phyloP scores from a whole-genome alignment of 2,329 filamentous ascomycete species.

The Neofusicoccum ribis region DNA sequence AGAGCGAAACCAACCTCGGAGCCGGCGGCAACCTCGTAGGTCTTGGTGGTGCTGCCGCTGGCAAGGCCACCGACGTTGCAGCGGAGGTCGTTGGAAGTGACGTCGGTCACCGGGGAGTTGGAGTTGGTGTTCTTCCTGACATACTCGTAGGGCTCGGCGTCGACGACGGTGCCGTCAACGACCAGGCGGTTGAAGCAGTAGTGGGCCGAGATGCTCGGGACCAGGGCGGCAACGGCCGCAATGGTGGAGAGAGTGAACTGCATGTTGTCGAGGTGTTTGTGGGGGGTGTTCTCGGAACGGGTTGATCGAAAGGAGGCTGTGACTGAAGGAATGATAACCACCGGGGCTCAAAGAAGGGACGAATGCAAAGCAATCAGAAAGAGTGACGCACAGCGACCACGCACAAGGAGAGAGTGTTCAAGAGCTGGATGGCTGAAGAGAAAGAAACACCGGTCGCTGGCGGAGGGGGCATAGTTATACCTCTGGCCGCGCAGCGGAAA shows the following conservation, averaged over 20 bases:
- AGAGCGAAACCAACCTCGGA: conserved; percentile 48
- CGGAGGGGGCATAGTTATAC: conserved; percentile 3
- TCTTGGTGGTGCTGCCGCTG: conserved; percentile 34
- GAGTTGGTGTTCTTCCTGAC: conserved; percentile 29
- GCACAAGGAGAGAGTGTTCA: neutral
- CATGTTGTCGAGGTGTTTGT: conserved; percentile 25
- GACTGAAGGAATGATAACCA: conserved; percentile 14
- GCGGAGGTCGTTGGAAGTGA: conserved; percentile 36
- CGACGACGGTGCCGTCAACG: conserved; percentile 35
- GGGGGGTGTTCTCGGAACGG: neutral
- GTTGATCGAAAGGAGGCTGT: conserved; percentile 9
- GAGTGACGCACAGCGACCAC: conserved; percentile 21
- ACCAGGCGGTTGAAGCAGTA: conserved; percentile 41
- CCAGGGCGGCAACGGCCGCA: conserved; percentile 24
- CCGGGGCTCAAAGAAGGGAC: conserved; percentile 17
- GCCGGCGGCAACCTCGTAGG: conserved; percentile 44
- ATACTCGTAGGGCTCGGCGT: conserved; percentile 24
- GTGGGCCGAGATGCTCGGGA: conserved; percentile 31
- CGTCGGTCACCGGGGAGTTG: conserved; percentile 31
- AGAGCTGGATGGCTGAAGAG: conserved; percentile 5
- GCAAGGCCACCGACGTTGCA: conserved; percentile 37
- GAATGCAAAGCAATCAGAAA: conserved; percentile 11
- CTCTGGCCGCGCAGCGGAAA: neutral
- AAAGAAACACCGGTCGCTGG: neutral
- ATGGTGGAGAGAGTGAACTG: conserved; percentile 32